Percentiles rank a stretch among this genome's conserved stretches.
Conservation (phyloP, 108 stramenopile genomes). For the Heterococcus sp. region DNA sequence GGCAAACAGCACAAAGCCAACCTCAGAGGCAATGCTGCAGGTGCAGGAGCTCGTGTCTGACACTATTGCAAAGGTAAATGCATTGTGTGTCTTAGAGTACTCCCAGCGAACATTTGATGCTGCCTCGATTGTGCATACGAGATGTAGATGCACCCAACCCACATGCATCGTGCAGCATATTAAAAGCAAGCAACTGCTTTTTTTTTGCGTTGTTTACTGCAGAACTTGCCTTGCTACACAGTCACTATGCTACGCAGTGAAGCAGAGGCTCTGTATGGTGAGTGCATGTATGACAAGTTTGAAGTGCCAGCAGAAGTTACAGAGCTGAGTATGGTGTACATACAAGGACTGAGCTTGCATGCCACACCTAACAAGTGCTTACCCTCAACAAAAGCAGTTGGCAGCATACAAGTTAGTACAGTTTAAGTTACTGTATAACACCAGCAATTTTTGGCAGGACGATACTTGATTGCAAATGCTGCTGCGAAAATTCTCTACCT, state of each 20-base stretch:
- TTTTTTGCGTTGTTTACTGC: no score
- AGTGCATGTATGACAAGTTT: slow-evolving; percentile 41
- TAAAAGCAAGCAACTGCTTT: no score
- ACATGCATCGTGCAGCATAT: no score
- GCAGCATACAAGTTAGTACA: not conserved
- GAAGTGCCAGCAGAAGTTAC: slow-evolving; percentile 13
- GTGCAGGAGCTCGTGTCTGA: slow-evolving; percentile 26
- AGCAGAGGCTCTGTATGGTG: slow-evolving; percentile 30
- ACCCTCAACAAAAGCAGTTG: slow-evolving; percentile 19
- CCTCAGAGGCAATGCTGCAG: slow-evolving; percentile 27
- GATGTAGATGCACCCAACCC: no score
- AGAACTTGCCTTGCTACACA: slow-evolving; percentile 22
- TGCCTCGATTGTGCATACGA: no score
- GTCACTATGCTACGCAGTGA: slow-evolving; percentile 20
- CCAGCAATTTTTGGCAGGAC: no score
- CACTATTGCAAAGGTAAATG: slow-evolving; percentile 11
- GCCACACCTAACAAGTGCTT: slow-evolving; percentile 20
- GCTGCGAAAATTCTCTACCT: no score
- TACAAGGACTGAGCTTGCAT: slow-evolving; percentile 27
- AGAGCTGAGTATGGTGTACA: slow-evolving; percentile 38
- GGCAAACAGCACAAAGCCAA: slow-evolving; percentile 14
- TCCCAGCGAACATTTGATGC: no score
- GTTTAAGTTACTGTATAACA: no score
- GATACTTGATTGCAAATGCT: no score
- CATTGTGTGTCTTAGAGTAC: no score